These are phyloP conservation scores for Pestalotiopsis sp. DNA, from an alignment of 2,329 filamentous ascomycete genomes.

Conservation along the genomic window DNA sequence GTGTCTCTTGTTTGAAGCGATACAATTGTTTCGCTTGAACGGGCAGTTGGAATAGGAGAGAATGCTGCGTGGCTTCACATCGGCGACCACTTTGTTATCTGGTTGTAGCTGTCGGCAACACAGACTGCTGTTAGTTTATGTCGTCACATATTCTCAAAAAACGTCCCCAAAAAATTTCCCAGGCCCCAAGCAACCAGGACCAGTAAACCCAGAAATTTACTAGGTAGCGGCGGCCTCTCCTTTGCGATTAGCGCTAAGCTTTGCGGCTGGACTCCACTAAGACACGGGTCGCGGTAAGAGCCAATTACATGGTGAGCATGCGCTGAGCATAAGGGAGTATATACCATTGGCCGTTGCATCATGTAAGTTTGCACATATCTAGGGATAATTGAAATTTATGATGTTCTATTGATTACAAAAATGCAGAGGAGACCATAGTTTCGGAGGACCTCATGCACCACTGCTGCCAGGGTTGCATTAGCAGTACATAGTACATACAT, in stretches of 20 bases:
- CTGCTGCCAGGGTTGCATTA: neutral
- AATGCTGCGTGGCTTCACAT: slow-evolving; percentile 7
- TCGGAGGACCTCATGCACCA: too few relatives aligned
- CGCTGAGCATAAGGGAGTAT: neutral
- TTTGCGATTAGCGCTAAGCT: slow-evolving; percentile 1
- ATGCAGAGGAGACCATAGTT: too few relatives aligned
- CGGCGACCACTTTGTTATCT: slow-evolving; percentile 3
- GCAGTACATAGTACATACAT: neutral
- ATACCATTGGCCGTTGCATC: neutral
- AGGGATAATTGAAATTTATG: neutral
- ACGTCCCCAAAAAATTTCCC: neutral
- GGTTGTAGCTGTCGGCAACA: neutral
- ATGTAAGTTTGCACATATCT: neutral
- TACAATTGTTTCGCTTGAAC: neutral
- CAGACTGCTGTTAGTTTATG: neutral
- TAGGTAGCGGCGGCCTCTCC: neutral
- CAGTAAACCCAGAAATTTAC: neutral
- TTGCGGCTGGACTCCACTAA: neutral
- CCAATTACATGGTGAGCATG: neutral
- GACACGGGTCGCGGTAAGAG: neutral
- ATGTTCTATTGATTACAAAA: neutral
- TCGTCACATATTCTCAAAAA: slow-evolving; percentile 12
- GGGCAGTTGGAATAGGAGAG: neutral
- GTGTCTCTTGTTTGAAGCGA: neutral
- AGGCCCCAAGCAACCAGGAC: neutral